These are phyloP conservation scores for Rosa lucieae DNA, from an alignment of 306 rosid species.

Conservation along the genomic window DNA sequence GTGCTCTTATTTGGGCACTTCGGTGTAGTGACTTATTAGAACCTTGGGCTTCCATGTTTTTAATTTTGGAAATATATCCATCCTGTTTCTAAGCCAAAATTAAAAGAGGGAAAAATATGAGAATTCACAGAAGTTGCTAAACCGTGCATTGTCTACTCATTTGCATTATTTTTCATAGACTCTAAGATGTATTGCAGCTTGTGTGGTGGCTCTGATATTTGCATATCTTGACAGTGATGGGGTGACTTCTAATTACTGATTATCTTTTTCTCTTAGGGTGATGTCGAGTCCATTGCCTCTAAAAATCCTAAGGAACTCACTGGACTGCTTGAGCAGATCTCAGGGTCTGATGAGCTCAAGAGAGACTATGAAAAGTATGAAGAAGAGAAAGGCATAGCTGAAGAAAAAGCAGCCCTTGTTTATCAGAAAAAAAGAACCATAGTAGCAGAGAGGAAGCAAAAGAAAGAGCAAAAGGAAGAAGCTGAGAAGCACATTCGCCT, in stretches of 20 bases:
- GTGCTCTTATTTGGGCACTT: neutral
- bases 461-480: constrained; percentile 98
- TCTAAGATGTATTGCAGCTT: neutral
- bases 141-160: neutral
- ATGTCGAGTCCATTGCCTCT: constrained; percentile 96
- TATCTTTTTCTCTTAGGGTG: constrained; percentile 62
- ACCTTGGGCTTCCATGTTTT: neutral
- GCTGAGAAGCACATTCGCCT: constrained; percentile 87
- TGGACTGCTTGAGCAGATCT: constrained; percentile 88
- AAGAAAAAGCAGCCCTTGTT: constrained; percentile 85
- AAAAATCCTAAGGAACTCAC: constrained; percentile 94
- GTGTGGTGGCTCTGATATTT: constrained; percentile 4
- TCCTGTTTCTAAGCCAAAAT: neutral
- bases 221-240: constrained; percentile 10
- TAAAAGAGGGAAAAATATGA: neutral
- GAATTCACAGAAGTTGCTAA: neutral
- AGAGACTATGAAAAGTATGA: constrained; percentile 86
- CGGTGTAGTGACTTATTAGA: neutral
- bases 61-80: neutral
- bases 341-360: constrained; percentile 92
- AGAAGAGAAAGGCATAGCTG: constrained; percentile 77
- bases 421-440: constrained; percentile 89
- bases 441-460: constrained; percentile 90
- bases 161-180: constrained; percentile 10
- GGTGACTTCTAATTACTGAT: constrained; percentile 9